A percentile compares a stretch with the other conserved stretches of the same genome.
These are phyloP conservation scores for Teratosphaeria pseudoeucalypti DNA, from an alignment of 2,329 filamentous ascomycete species.

Conservation along the genomic window DNA sequence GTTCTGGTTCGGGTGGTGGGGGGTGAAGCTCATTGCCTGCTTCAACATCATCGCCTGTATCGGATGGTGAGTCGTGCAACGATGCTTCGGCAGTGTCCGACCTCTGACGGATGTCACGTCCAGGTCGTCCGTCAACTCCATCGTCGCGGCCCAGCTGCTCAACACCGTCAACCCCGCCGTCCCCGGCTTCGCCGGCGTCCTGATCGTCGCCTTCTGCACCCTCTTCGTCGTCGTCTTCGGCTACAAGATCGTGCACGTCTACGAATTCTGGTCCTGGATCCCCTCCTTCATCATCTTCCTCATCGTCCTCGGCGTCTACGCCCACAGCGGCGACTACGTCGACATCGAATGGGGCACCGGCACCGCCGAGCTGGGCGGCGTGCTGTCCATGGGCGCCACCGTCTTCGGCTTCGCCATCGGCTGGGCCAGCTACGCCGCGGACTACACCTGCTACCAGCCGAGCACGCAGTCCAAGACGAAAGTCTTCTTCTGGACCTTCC, in stretches of 20 bases:
- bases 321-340: conserved; percentile 54
- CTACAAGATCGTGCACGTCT: conserved; percentile 65
- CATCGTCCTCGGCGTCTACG: conserved; percentile 58
- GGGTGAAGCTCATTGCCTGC: conserved; percentile 37
- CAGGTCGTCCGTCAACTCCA: conserved; percentile 64
- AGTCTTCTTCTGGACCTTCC: conserved; percentile 59
- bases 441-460: conserved; percentile 74
- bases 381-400: conserved; percentile 56
- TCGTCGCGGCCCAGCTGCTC: conserved; percentile 69
- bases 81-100: neutral
- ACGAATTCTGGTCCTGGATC: conserved; percentile 67
- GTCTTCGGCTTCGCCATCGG: conserved; percentile 61
- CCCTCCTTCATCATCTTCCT: conserved; percentile 64
- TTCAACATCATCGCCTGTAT: conserved; percentile 11
- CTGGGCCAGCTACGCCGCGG: conserved; percentile 65
- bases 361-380: conserved; percentile 47
- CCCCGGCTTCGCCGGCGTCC: conserved; percentile 62
- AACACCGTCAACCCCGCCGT: conserved; percentile 60
- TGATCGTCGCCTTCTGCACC: conserved; percentile 60
- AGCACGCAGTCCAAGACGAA: conserved; percentile 46
- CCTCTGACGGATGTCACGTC: conserved; percentile 39
- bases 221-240: conserved; percentile 63
- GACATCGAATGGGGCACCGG: conserved; percentile 52
- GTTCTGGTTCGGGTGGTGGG: conserved; percentile 57
- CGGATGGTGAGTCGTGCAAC: conserved; percentile 1